Percentiles rank a stretch among this genome's conserved stretches.
phyloP scores from a whole-genome alignment of 306 rosid species.

The Rosa lucieae region DNA sequence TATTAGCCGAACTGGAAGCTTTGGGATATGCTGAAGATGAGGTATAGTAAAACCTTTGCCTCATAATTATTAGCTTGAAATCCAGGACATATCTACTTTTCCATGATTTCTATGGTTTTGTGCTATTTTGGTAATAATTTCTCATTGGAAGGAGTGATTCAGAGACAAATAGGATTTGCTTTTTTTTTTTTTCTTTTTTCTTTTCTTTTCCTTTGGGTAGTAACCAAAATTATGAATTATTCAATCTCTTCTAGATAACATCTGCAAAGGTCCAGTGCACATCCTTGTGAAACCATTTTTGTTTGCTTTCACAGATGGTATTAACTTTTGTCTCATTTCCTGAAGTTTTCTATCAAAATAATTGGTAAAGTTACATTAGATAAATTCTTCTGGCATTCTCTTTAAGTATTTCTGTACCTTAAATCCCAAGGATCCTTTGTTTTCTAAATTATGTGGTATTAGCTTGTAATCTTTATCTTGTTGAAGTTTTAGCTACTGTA shows the following conservation, averaged over 20 bases:
- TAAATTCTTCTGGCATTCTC: background rate
- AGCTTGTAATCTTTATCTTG: background rate
- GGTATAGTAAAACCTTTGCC: conserved; percentile 42
- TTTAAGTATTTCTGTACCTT: background rate
- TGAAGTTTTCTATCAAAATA: background rate
- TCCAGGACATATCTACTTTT: conserved; percentile 13
- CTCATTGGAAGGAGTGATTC: conserved; percentile 2
- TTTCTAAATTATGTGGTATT: background rate
- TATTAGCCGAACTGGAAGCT: conserved; percentile 64
- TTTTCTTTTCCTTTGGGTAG: background rate
- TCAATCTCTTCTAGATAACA: background rate
- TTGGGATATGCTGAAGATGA: conserved; percentile 84
- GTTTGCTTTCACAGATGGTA: background rate
- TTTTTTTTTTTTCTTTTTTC: too few relatives aligned
- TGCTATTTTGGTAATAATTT: background rate
- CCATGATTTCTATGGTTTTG: conserved; percentile 2
- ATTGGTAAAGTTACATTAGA: background rate
- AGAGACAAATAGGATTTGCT: background rate
- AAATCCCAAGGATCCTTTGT: background rate
- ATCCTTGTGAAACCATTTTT: background rate
- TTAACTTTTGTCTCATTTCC: background rate
- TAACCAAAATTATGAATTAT: background rate
- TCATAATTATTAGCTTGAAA: background rate
- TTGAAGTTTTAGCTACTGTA: background rate
- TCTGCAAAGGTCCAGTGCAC: background rate